Base-by-base conservation (phyloP, 192 early-diverging fungal species). In the Coemansia sp. region DNA sequence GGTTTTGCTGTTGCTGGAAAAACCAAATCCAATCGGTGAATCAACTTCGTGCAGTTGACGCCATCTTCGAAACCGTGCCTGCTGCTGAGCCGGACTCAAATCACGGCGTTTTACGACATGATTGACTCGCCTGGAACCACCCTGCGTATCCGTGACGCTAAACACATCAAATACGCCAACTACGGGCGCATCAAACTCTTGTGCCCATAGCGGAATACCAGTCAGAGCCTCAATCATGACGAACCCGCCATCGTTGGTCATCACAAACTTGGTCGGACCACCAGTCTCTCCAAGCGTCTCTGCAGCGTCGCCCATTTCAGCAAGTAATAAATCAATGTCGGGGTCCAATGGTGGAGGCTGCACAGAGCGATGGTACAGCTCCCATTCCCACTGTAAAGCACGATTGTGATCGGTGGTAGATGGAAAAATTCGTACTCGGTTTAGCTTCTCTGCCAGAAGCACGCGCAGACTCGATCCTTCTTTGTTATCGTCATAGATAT, bases 101-200 rank as follows among this genome's bases (percentile, higher is more conserved):
- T 68, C 53, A 39, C 69, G 74, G 44, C 48, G 15, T 18, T 62
- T 61, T 11, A 69, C 74, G 5, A 78, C 74, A 22, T 67, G 63
- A 57, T 66, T 42, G 34, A 47, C 30, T 56, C 67, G 23, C 5
- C 17, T 50, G 9, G 14, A 24, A 17, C 17, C 24, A 4, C 48
- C n/a, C 3, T 50, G 38, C 21, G 50, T 47, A 55, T 66, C 48
- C 19, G 64, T 57, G 13, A 83, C 55, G 4, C 72, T 60, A 46
- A 83, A 82, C 17, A 87, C 82, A 42, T 86, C 83, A 69, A 86
- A 86, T 3, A 82, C 59, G 21, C 67, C 65, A 15, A 83, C 75
- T 0, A 80, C 82, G 12, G 86, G 84, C 54, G 64, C 66, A 17
- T 73, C 70, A 40, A 86, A 80, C 54, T 71, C 56, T 34, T 73